Percentiles rank a stretch among this genome's conserved stretches.
phyloP scores from a whole-genome alignment of 2,329 filamentous ascomycete genomes.

The Ophiognomonia clavigignenti-juglandacearum region DNA sequence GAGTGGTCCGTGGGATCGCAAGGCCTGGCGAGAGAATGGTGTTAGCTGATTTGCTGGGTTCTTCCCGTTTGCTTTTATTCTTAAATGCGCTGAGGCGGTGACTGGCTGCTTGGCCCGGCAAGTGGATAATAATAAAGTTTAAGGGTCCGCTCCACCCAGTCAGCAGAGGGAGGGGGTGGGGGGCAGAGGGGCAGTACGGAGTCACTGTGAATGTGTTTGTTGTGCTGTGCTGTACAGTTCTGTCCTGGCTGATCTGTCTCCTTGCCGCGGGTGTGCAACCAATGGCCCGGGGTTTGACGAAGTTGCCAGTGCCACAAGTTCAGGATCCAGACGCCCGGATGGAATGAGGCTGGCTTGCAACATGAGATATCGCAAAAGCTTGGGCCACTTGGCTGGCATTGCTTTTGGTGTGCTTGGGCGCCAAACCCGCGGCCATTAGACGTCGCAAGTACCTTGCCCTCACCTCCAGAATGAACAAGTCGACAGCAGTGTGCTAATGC shows the following conservation, averaged over 20 bases:
- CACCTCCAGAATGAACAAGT: no score
- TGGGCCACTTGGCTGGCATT: not conserved
- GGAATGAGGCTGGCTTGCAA: not conserved
- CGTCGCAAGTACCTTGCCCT: no score
- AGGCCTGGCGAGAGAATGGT: slow-evolving; percentile 29
- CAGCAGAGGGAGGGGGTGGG: no score
- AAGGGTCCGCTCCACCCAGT: no score
- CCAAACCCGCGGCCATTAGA: no score
- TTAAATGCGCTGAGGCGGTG: slow-evolving; percentile 23
- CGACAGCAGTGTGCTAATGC: no score
- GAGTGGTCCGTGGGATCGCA: slow-evolving; percentile 29
- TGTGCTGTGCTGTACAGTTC: no score
- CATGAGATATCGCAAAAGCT: not conserved
- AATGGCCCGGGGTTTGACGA: slow-evolving; percentile 8
- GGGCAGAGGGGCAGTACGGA: no score
- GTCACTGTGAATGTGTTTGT: no score
- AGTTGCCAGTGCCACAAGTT: not conserved
- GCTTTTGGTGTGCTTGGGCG: not conserved
- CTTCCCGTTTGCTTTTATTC: slow-evolving; percentile 18
- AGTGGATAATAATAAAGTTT: no score
- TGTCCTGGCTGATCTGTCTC: not conserved
- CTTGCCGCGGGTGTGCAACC: slow-evolving; percentile 6
- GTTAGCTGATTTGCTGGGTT: slow-evolving; percentile 48
- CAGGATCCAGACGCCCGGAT: slow-evolving; percentile 1
- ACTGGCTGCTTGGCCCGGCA: slow-evolving; percentile 23